These are phyloP conservation scores for Alternaria rosae DNA, from an alignment of 2,329 filamentous ascomycete genomes.

Conservation along the genomic window DNA sequence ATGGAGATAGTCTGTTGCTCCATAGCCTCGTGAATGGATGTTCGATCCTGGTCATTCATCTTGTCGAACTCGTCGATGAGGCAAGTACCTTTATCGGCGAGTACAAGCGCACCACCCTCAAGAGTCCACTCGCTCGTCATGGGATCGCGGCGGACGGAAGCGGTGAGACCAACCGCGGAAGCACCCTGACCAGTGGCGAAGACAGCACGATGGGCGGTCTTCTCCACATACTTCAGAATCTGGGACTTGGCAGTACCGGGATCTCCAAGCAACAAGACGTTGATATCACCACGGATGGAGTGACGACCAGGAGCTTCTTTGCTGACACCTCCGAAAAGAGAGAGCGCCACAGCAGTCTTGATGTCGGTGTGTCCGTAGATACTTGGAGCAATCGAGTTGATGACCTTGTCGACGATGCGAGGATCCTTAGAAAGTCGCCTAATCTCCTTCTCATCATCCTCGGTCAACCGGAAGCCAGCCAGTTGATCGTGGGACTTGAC, in stretches of 20 bases:
- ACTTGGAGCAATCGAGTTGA: conserved; percentile 92
- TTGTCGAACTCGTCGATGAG: conserved; percentile 99
- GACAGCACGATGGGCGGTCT: conserved; percentile 94
- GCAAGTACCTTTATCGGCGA: conserved; percentile 93
- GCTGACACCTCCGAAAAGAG: conserved; percentile 91
- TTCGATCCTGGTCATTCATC: conserved; percentile 99
- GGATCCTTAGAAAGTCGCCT: conserved; percentile 87
- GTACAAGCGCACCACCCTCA: conserved; percentile 92
- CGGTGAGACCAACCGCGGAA: conserved; percentile 95
- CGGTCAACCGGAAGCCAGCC: conserved; percentile 92
- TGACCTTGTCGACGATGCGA: conserved; percentile 89
- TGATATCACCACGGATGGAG: conserved; percentile 95
- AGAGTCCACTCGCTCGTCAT: conserved; percentile 97
- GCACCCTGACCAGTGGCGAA: conserved; percentile 98
- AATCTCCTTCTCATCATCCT: conserved; percentile 93
- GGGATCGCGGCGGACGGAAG: conserved; percentile 92
- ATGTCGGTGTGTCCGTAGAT: conserved; percentile 97
- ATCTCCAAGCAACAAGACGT: conserved; percentile 93
- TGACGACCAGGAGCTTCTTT: conserved; percentile 90
- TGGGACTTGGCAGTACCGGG: conserved; percentile 98
- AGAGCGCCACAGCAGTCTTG: conserved; percentile 94
- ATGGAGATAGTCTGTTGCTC: conserved; percentile 99
- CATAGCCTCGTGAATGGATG: conserved; percentile 99
- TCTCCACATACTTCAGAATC: conserved; percentile 95
- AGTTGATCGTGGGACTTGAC: conserved; percentile 98